A percentile compares a stretch with the other conserved stretches of the same genome.
These are phyloP conservation scores for Dothistroma septosporum DNA, from an alignment of 2,329 filamentous ascomycete species.

Conservation along the genomic window DNA sequence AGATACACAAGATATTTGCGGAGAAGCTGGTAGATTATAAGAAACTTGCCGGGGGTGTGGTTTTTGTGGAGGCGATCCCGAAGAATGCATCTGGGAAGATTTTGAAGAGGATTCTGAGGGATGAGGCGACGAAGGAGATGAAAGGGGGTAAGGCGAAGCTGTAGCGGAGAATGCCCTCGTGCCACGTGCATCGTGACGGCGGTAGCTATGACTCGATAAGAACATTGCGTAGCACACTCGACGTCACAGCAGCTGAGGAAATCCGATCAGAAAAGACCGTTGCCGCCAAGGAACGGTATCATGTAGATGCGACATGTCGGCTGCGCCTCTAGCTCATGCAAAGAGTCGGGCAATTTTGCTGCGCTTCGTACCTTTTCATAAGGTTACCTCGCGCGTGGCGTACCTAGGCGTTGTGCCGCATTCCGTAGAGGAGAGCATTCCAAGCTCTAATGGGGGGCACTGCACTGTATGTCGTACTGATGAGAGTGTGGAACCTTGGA, in stretches of 20 bases:
- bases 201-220: background rate
- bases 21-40: slow-evolving; percentile 46
- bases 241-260: no score
- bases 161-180: slow-evolving; percentile 12
- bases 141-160: slow-evolving; percentile 38
- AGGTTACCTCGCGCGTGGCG: no score
- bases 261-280: no score
- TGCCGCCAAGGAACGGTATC: no score
- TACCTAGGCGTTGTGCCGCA: no score
- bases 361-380: no score
- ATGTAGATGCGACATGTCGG: no score
- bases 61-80: slow-evolving; percentile 34
- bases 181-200: background rate
- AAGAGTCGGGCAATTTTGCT: no score
- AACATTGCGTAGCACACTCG: background rate
- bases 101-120: slow-evolving; percentile 43
- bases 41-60: slow-evolving; percentile 46
- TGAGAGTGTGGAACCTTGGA: background rate
- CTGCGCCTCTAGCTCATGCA: no score
- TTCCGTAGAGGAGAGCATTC: no score
- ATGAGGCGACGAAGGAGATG: slow-evolving; percentile 44
- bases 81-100: slow-evolving; percentile 37
- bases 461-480: no score
- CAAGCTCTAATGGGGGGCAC: no score
- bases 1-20: slow-evolving; percentile 40